Evolutionary conservation across 2,329 filamentous ascomycete species (phyloP), one percentile per base, ranked within the genome.

Genomic region (Colletotrichum limetticola): DNA sequence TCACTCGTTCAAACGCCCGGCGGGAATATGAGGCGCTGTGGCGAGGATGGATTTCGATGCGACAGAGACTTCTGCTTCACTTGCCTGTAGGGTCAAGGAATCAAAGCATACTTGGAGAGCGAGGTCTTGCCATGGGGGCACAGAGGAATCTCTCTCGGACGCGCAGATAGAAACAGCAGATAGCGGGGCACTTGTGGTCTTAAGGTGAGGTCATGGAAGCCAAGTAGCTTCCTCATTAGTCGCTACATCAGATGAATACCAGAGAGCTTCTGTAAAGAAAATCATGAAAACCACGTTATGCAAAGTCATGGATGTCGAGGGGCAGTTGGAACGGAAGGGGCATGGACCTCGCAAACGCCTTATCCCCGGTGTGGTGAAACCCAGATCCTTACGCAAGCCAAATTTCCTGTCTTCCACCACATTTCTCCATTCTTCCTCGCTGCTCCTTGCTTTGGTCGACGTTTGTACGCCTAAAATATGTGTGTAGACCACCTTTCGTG

Each of bases 11-110:
- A 82, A 75, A 89, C 88, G 11, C 88, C 88, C 0, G 85, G 87
- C 2, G 88, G 88, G 1, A 85, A 85, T 16, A 75, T 84, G 75
- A 82, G 87, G 64, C 82, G 82, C 16, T 92, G 90, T 71, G 90
- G 90, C 4, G 81, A 87, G 74, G 85, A 86, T 75, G 90, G 87
- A 14, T 91, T 88, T 77, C 82, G 80, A 19, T 92, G 90, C 74
- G 86, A 85, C 4, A 83, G 87, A 66, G 86, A 89, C 73, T 91
- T 91, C 80, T 92, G 90, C 79, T 91, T 92, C 76, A 84, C 83
- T 11, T 91, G 90, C 76, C 81, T 89, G 71, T 83, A 69, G n/a
- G 16, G 7, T 22, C 19, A n/a, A 55, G 59, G 61, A 19, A 35
- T 14, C 16, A 19, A 22, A 12, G 4, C 49, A 52, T 24, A 32